These are phyloP conservation scores for Sonneratia caseolaris DNA, from an alignment of 345 rosid species.

Conservation along the genomic window DNA sequence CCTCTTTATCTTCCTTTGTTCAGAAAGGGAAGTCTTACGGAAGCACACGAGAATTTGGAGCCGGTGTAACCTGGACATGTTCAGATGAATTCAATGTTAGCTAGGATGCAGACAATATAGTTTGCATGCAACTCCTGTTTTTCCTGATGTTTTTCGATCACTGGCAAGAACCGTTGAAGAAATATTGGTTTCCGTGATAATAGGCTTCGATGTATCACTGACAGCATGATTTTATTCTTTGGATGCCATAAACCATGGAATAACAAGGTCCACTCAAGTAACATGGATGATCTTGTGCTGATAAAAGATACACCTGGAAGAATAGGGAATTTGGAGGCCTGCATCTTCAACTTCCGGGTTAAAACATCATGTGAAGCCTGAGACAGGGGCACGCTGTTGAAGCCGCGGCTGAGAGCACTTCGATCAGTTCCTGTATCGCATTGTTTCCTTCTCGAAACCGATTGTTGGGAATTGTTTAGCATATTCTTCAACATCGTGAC, in stretches of 20 bases:
- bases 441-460: slow-evolving; percentile 85
- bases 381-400: neutral
- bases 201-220: neutral
- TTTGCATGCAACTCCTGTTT: no score
- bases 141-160: neutral
- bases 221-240: neutral
- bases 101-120: no score
- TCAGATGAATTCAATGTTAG: no score
- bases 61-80: no score
- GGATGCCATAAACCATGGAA: neutral
- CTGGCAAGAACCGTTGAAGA: neutral
- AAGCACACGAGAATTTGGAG: no score
- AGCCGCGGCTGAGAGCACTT: neutral
- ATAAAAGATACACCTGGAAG: neutral
- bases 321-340: neutral
- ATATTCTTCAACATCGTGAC: slow-evolving; percentile 57
- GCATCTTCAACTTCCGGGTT: neutral
- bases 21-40: no score
- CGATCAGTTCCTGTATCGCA: slow-evolving; percentile 63
- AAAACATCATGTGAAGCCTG: neutral
- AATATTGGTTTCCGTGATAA: neutral
- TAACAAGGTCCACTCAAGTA: neutral
- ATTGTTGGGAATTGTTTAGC: slow-evolving; percentile 83
- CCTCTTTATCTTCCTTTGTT: no score
- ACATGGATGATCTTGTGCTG: neutral